These are phyloP conservation scores for Exophiala viscosa DNA, from an alignment of 2,329 filamentous ascomycete genomes.

Conservation along the genomic window DNA sequence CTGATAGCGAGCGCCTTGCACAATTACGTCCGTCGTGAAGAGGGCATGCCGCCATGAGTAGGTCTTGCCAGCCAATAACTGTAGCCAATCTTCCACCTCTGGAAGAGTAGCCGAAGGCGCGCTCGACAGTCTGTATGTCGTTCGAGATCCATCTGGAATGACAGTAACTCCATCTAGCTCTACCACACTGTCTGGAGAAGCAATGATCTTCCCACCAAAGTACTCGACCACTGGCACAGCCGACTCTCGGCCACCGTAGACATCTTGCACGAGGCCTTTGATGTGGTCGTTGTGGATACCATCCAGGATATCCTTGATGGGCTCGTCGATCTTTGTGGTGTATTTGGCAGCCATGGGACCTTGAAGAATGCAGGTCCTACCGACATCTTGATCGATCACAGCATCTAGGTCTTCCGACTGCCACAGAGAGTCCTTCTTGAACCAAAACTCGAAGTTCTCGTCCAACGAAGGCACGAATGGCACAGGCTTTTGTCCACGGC, in stretches of 20 bases:
- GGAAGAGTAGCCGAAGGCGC: slow-evolving; percentile 72
- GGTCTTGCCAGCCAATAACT: slow-evolving; percentile 76
- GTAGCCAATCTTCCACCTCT: slow-evolving; percentile 76
- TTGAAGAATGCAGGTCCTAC: slow-evolving; percentile 91
- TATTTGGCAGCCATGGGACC: slow-evolving; percentile 90
- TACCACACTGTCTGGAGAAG: slow-evolving; percentile 65
- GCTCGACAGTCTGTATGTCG: slow-evolving; percentile 76
- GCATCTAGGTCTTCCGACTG: slow-evolving; percentile 97
- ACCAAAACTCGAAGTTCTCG: slow-evolving; percentile 97
- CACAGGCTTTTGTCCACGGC: slow-evolving; percentile 89
- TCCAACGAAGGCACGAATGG: slow-evolving; percentile 95
- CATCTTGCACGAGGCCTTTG: slow-evolving; percentile 68
- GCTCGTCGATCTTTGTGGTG: slow-evolving; percentile 85
- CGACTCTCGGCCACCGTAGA: slow-evolving; percentile 70
- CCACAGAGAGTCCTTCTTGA: slow-evolving; percentile 99
- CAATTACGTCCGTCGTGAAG: slow-evolving; percentile 87
- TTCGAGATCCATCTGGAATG: slow-evolving; percentile 73
- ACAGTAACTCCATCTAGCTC: slow-evolving; percentile 79
- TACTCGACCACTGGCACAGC: slow-evolving; percentile 86
- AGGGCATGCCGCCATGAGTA: slow-evolving; percentile 94
- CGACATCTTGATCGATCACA: slow-evolving; percentile 92
- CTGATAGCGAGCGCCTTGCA: slow-evolving; percentile 95
- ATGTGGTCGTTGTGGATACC: slow-evolving; percentile 88
- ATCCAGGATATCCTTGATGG: slow-evolving; percentile 90
- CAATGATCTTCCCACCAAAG: slow-evolving; percentile 78